These are phyloP conservation scores for Termitomyces bulborhizus DNA, from an alignment of 768 basidiomycete species.

Conservation along the genomic window DNA sequence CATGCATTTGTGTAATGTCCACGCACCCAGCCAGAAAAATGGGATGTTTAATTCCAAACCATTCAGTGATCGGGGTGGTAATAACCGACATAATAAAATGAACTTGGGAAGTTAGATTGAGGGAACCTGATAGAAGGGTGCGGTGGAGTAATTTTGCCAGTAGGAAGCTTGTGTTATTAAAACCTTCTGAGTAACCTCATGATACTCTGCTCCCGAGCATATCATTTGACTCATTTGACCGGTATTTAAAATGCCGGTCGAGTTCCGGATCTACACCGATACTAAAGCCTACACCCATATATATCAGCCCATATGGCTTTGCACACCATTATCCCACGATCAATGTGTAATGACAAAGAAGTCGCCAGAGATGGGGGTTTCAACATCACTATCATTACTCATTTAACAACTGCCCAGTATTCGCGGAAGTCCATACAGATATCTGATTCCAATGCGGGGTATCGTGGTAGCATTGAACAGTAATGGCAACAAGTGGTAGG, in stretches of 20 bases:
- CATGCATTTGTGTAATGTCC: background rate
- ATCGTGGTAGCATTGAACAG: conserved; percentile 9
- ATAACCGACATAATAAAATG: conserved; percentile 50
- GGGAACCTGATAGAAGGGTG: background rate
- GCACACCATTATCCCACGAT: too few species aligned
- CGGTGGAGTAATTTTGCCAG: conserved; percentile 5
- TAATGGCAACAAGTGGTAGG: background rate
- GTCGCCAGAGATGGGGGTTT: too few species aligned
- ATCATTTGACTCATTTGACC: background rate
- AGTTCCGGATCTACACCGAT: background rate
- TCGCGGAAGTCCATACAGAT: background rate
- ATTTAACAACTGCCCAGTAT: too few species aligned
- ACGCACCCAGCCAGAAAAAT: conserved; percentile 71
- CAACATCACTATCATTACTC: too few species aligned
- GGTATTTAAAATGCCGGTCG: background rate
- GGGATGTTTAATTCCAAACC: conserved; percentile 87
- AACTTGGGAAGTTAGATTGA: conserved; percentile 1
- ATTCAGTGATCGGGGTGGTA: conserved; percentile 79
- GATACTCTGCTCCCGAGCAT: conserved; percentile 5
- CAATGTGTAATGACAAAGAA: too few species aligned
- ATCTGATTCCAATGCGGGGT: background rate
- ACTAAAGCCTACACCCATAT: too few species aligned
- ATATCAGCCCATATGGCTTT: too few species aligned
- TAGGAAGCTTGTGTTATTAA: conserved; percentile 1
- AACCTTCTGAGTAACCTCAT: conserved; percentile 1